Conservation (phyloP, 306 rosid species). For the Quercus rubra region DNA sequence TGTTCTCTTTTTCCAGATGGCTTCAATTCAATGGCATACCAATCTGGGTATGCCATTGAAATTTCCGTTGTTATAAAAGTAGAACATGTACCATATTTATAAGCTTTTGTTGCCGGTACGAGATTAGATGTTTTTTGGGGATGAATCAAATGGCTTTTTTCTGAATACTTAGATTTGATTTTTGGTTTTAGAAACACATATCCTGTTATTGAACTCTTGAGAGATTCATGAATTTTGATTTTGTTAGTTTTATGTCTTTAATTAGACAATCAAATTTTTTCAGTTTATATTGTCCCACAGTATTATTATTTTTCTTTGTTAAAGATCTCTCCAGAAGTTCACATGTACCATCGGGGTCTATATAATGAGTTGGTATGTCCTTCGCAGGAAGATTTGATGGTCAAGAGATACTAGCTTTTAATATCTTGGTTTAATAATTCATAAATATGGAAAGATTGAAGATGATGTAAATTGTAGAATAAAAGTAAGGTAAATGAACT, state of each 20-base stretch:
- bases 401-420: too few relatives aligned
- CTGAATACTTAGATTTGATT: not conserved
- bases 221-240: not conserved
- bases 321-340: too few relatives aligned
- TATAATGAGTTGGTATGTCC: too few relatives aligned
- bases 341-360: too few relatives aligned
- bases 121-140: not conserved
- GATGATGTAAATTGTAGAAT: too few relatives aligned
- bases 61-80: constrained; percentile 27
- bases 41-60: not conserved
- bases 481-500: too few relatives aligned
- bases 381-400: too few relatives aligned
- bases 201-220: not conserved
- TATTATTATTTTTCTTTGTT: not conserved
- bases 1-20: constrained; percentile 28
- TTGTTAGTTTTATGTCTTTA: not conserved
- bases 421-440: too few relatives aligned
- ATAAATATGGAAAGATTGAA: too few relatives aligned
- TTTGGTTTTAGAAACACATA: not conserved
- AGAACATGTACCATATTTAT: constrained; percentile 46
- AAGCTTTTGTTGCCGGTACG: not conserved
- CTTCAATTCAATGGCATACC: constrained; percentile 18
- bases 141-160: not conserved
- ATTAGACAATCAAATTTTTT: not conserved
- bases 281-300: not conserved